phyloP scores from a whole-genome alignment of 2,329 filamentous ascomycete genomes.

The Pseudogymnoascus sp. region DNA sequence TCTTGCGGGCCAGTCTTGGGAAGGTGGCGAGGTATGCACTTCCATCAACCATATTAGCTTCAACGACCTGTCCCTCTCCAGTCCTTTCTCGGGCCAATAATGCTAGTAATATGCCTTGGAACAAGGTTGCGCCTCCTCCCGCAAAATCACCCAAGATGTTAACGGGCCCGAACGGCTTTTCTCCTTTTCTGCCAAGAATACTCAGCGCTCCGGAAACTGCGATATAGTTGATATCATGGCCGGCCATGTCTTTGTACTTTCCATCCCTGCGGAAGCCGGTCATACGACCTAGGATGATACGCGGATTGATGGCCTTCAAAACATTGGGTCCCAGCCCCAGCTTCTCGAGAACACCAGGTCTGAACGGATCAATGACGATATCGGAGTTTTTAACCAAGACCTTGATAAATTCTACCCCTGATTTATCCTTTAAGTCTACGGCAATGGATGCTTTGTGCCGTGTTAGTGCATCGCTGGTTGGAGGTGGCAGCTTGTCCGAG shows the following conservation, averaged over 20 bases:
- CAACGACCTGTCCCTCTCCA: slow-evolving; percentile 77
- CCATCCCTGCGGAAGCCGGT: slow-evolving; percentile 86
- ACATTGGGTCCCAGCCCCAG: slow-evolving; percentile 65
- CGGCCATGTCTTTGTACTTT: slow-evolving; percentile 78
- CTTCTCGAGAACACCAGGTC: slow-evolving; percentile 82
- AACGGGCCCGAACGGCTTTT: slow-evolving; percentile 67
- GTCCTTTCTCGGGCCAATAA: slow-evolving; percentile 56
- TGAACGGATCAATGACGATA: slow-evolving; percentile 86
- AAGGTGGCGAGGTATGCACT: slow-evolving; percentile 70
- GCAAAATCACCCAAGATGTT: slow-evolving; percentile 90
- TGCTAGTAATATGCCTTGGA: slow-evolving; percentile 75
- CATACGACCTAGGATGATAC: slow-evolving; percentile 75
- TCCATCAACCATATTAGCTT: slow-evolving; percentile 96
- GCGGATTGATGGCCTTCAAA: slow-evolving; percentile 59
- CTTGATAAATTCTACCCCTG: slow-evolving; percentile 58
- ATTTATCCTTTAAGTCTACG: slow-evolving; percentile 64
- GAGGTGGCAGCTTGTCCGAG: slow-evolving; percentile 30
- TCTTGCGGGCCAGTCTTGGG: slow-evolving; percentile 59
- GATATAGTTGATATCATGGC: slow-evolving; percentile 95
- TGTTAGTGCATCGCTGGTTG: slow-evolving; percentile 64
- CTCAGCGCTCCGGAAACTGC: slow-evolving; percentile 74
- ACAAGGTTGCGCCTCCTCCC: slow-evolving; percentile 74
- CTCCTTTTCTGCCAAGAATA: slow-evolving; percentile 62
- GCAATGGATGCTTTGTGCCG: slow-evolving; percentile 74
- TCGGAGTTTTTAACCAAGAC: slow-evolving; percentile 57